Conservation (phyloP, 179 eudicot genomes). For the Silene vulgaris region DNA sequence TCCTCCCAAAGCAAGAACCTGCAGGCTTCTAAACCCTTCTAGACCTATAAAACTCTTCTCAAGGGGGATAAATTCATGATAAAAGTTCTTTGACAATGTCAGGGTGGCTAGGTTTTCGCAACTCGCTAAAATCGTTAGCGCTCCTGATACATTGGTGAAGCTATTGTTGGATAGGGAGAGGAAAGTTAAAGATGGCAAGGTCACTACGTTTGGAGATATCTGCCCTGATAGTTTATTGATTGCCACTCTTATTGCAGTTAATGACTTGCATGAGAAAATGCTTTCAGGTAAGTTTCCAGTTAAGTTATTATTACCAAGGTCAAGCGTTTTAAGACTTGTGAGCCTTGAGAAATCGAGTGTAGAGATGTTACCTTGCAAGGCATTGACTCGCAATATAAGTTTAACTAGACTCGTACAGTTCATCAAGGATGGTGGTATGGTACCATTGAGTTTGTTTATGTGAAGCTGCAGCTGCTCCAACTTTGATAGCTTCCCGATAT, state of each 20-base stretch:
- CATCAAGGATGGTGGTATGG: conserved; percentile 60
- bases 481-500: conserved; percentile 49
- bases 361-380: conserved; percentile 56
- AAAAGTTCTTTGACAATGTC: conserved; percentile 61
- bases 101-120: conserved; percentile 58
- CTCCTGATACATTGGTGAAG: conserved; percentile 53
- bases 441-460: conserved; percentile 57
- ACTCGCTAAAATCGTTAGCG: conserved; percentile 42
- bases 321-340: conserved; percentile 43
- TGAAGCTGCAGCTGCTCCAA: conserved; percentile 64
- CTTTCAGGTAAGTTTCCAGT: conserved; percentile 61
- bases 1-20: conserved; percentile 70
- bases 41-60: conserved; percentile 30
- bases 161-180: conserved; percentile 71
- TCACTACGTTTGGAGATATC: conserved; percentile 40
- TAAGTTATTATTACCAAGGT: conserved; percentile 74
- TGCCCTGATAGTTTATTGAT: conserved; percentile 53
- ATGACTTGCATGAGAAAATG: conserved; percentile 62
- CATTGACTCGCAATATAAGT: conserved; percentile 63
- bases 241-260: conserved; percentile 71
- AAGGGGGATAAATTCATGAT: conserved; percentile 46
- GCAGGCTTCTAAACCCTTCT: conserved; percentile 46
- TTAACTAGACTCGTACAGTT: conserved; percentile 55
- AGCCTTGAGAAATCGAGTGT: conserved; percentile 66
- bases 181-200: conserved; percentile 60